Base-by-base conservation (phyloP, 2,329 filamentous ascomycete species). In the Hawksworthiomyces lignivorus region DNA sequence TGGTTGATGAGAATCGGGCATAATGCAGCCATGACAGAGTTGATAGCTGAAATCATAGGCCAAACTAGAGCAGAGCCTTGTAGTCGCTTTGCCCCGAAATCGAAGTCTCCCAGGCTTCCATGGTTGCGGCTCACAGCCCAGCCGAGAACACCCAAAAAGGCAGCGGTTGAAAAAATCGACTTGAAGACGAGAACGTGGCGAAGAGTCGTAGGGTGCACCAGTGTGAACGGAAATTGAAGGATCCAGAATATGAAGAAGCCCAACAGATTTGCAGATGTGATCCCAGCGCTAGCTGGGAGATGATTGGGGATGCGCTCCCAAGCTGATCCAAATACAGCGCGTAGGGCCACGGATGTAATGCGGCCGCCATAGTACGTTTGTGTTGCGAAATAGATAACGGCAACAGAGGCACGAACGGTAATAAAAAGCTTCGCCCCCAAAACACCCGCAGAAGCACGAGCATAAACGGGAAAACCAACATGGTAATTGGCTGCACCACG, bases 131-230 rank as follows among this genome's bases (percentile, higher is more conserved):
- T 57, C 56, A 66, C 62, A 47, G 59, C 62, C 50, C 61, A 65
- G 22, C 63, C 47, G 22, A 52, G 44, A 20, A 48, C 36, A 12
- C 49, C 50, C 3, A 52, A 11, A 8, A 62, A 58, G 4, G 61
- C 55, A 1, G 60, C 58, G 5, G 62, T 43, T 15, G 60, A 59
- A 42, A 67, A 56, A 24, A 61, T 54, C 4, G 56, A 58, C 46
- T 69, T 69, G 54, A 67, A 59, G 50, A 59, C 62, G 54, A 70
- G 69, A 52, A 69, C 64, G 35, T 54, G 55, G n/a, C 57, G 51
- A 11, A 69, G 48, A 46, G 68, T 62, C 45, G 67, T 64, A 10
- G 67, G 66, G 14, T 64, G 56, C 47, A 68, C 59, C 31, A 63
- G 57, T 19, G 58, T 59, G 49, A 69, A 65, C 4, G 64, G 56